Base-by-base conservation (phyloP, 306 rosid genomes). In the Calophaca sinica region DNA sequence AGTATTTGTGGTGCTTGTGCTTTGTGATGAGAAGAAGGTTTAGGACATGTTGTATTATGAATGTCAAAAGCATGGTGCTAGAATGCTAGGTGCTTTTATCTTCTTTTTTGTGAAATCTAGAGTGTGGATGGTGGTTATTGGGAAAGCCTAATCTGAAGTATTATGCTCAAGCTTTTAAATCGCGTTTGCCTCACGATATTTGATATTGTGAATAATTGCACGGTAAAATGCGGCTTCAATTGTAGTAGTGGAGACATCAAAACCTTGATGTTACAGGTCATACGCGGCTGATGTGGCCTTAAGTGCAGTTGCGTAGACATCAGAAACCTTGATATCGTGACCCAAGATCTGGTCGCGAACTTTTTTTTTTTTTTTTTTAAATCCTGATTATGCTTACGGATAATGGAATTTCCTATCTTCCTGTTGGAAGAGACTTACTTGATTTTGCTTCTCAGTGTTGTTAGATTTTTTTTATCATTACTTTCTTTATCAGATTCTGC, bases 401-500 rank as follows among this genome's bases (percentile, higher is more conserved):
- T 60, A 20, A 49, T 32, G 45, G 46, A 36, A 76, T 68, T 41
- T 42, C 9, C 61, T 68, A 39, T 68, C 46, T 14, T 29, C 44
- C 5, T 29, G 3, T 44, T 70, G 20, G 52, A 36, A 39, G 35
- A 4, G 7, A 20, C 62, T 63, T 42, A 7, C 12, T 67, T 9
- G 64, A 4, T 51, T 67, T 38, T 7, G 54, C 6, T 5, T 14
- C 45, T 4, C 52, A 2, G 15, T 7, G 35, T 29, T 67, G 26
- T 35, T 58, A 10, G 58, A 13, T 14, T 57, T 42, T 38, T 50
- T 9, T 26, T 20, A 20, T 39, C 42, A 26, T 57, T 15, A 52
- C 20, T 10, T 82, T 61, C 15, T 28, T 45, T 62, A 39, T 73
- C 38, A 52, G 75, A 65, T 73, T 73, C 33, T 78, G 73, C 65